Evolutionary conservation across 108 stramenopile species (phyloP), one percentile per base, ranked within the genome.

Genomic region (Epithemia pelagica): DNA sequence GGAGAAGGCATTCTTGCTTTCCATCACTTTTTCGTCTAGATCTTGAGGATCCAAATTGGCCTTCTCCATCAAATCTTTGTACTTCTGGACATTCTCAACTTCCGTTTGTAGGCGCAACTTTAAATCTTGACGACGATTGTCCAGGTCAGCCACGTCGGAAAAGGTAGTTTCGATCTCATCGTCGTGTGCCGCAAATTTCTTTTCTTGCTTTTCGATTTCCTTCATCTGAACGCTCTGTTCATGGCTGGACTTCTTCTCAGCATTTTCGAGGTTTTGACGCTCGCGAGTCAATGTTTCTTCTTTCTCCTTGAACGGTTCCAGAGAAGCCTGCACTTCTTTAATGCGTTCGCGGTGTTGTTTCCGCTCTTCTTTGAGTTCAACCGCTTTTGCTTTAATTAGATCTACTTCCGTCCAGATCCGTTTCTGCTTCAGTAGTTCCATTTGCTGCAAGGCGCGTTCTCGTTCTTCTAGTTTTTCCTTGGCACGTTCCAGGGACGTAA

Each of bases 391-490:
- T 1, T 81, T 61, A 27, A 69, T 23, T 2, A 57, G 63, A 33
- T 95, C 89, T 62, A 87, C 82, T 25, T 83, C 19, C 10, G 87
- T 30, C 93, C 93, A 94, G 19, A 79, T 33, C 7, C 81, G 54
- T 54, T 88, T 91, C 68, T 90, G 79, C 58, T 80, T 32, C 15
- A 86, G 64, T 2, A 94, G 62, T 1, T 81, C 74, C 28, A 82
- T 74, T 63, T 86, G 76, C 61, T 84, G 75, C 10, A 75, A 31
- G 52, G 65, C 72, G 19, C 54, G 46, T 56, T 79, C 67, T 32
- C 88, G 81, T 60, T 88, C 84, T 70, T 91, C 87, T 78, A 90
- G 81, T 22, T 69, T 71, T 26, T 78, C 77, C 72, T 82, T 81
- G 21, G 79, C 84, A 1, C 78, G 80, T 66, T 89, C 87, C n/a